Evolutionary conservation across 2,329 filamentous ascomycete species (phyloP).

Genomic region (Exophiala calicioides): DNA sequence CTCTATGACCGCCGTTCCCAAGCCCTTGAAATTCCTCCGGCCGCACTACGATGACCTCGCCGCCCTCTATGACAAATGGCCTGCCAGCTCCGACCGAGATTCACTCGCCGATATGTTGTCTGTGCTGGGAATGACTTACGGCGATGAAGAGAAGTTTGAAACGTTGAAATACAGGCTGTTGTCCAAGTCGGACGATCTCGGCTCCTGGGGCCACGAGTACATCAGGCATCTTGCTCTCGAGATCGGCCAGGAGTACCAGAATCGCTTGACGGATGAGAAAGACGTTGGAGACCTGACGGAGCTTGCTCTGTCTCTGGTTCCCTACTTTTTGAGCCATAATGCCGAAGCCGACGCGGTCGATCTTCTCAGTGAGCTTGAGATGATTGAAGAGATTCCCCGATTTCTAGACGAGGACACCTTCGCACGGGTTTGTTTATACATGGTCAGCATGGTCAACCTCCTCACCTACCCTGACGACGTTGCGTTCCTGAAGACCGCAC

Average conservation of each 20-base stretch:
- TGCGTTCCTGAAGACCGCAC: constrained; percentile 87
- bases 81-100: constrained; percentile 70
- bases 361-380: constrained; percentile 93
- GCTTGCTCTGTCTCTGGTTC: constrained; percentile 80
- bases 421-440: constrained; percentile 89
- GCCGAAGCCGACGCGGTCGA: constrained; percentile 98
- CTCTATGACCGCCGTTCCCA: constrained; percentile 98
- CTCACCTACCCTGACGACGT: constrained; percentile 98
- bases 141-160: constrained; percentile 92
- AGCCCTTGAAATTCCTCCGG: constrained; percentile 95
- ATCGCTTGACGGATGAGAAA: constrained; percentile 82
- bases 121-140: constrained; percentile 98
- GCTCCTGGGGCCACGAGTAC: constrained; percentile 98
- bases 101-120: constrained; percentile 92
- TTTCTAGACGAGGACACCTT: constrained; percentile 95
- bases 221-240: constrained; percentile 92
- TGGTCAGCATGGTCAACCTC: constrained; percentile 98
- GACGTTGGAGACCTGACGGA: constrained; percentile 80
- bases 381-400: constrained; percentile 86
- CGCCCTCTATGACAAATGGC: constrained; percentile 87
- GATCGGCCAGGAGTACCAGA: constrained; percentile 91
- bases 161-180: constrained; percentile 94
- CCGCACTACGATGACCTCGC: constrained; percentile 92
- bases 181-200: constrained; percentile 80
- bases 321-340: constrained; percentile 95